These are phyloP conservation scores for Acaromyces ingoldii DNA, from an alignment of 1,284 basidiomycete species.

Conservation along the genomic window DNA sequence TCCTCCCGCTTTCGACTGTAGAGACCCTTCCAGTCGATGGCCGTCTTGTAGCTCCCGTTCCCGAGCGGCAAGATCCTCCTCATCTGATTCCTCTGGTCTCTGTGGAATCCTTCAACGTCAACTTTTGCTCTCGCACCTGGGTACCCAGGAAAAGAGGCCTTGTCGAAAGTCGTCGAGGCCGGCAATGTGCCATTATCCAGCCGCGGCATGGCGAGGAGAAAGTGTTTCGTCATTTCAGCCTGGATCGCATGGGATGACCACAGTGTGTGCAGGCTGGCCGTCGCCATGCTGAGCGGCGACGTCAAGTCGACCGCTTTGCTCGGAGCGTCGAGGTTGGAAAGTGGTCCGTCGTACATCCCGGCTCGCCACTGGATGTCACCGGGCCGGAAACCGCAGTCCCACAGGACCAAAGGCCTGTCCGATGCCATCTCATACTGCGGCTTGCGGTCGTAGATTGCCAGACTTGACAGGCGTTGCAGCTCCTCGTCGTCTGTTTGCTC, in stretches of 20 bases:
- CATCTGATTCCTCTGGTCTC: not conserved
- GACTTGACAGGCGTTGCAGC: slow-evolving; percentile 1
- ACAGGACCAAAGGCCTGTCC: slow-evolving; percentile 81
- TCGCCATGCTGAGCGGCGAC: slow-evolving; percentile 4
- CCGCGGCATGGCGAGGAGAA: slow-evolving; percentile 24
- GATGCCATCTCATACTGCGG: slow-evolving; percentile 92
- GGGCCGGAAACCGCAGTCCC: slow-evolving; percentile 76
- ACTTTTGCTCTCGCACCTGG: not conserved
- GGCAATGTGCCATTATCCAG: slow-evolving; percentile 1
- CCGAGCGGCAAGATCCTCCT: slow-evolving; percentile 19
- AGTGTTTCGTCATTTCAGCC: slow-evolving; percentile 35
- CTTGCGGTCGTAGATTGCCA: slow-evolving; percentile 55
- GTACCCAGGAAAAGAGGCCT: slow-evolving; percentile 3
- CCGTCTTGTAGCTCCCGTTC: slow-evolving; percentile 17
- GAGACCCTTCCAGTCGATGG: slow-evolving; percentile 14
- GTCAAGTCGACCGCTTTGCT: slow-evolving; percentile 8
- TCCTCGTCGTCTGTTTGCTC: not conserved
- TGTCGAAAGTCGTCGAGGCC: slow-evolving; percentile 7
- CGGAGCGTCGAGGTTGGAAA: slow-evolving; percentile 3
- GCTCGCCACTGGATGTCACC: slow-evolving; percentile 70
- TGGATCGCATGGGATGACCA: slow-evolving; percentile 36
- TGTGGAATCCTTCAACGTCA: too few species aligned
- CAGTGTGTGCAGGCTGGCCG: not conserved
- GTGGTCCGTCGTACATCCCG: slow-evolving; percentile 55
- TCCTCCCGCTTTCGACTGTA: slow-evolving; percentile 18